Conservation (phyloP, 331 rosid species). For the Saraca asoca region DNA sequence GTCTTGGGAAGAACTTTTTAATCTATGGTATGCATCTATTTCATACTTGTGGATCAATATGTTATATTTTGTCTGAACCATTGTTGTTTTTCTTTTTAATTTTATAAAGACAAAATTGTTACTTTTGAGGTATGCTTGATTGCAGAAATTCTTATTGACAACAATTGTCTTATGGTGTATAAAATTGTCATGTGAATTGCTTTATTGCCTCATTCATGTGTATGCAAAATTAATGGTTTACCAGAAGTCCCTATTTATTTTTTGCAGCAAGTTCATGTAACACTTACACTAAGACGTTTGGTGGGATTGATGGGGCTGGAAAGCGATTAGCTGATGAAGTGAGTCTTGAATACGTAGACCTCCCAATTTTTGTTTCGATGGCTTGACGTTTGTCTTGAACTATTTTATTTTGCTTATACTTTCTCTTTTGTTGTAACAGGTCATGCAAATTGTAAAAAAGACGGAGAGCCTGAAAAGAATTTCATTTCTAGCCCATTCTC, state of each 20-base stretch:
- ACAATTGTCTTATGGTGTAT: constrained; percentile 10
- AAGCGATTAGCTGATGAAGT: constrained; percentile 93
- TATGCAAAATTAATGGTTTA: constrained; percentile 13
- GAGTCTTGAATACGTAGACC: constrained; percentile 40
- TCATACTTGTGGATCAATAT: constrained; percentile 13
- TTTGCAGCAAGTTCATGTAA: constrained; percentile 89
- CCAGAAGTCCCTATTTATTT: constrained; percentile 32
- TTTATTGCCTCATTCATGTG: constrained; percentile 30
- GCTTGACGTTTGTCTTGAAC: too few species aligned
- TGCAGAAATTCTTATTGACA: constrained; percentile 4
- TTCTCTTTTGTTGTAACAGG: constrained; percentile 51
- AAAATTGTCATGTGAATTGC: neutral
- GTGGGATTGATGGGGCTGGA: constrained; percentile 97
- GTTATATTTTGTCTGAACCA: neutral
- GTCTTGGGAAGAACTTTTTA: constrained; percentile 77
- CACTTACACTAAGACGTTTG: constrained; percentile 73
- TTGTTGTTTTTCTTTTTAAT: neutral
- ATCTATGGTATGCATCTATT: constrained; percentile 60
- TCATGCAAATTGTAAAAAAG: constrained; percentile 74
- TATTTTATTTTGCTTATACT: constrained; percentile 32
- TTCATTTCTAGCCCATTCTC: constrained; percentile 92
- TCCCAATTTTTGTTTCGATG: neutral
- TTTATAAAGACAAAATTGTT: neutral
- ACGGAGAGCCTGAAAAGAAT: constrained; percentile 72
- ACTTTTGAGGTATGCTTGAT: constrained; percentile 11